phyloP scores from a whole-genome alignment of 2,329 filamentous ascomycete species.

The Hirsutella minnesotensis region DNA sequence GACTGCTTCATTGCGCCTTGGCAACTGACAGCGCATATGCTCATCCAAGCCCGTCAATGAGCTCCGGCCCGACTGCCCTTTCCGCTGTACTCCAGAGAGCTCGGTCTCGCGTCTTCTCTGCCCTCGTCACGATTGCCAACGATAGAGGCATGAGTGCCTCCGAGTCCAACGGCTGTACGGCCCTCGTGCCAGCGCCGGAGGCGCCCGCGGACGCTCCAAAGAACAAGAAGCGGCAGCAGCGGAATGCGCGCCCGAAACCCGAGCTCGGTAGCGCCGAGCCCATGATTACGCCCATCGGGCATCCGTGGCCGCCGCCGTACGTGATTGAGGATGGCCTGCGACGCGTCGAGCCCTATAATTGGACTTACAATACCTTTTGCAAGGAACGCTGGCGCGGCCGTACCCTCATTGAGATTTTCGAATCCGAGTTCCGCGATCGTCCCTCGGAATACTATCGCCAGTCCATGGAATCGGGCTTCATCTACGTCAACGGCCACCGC shows the following conservation, averaged over 20 bases:
- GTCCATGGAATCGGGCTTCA: slow-evolving; percentile 69
- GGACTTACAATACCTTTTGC: slow-evolving; percentile 88
- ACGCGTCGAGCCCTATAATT: slow-evolving; percentile 78
- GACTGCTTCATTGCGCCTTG: background rate
- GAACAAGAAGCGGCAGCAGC: background rate
- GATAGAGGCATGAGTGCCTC: too few relatives aligned
- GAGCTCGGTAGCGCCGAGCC: background rate
- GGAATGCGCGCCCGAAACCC: background rate
- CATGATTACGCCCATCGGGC: slow-evolving; percentile 21
- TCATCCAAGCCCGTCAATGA: too few relatives aligned
- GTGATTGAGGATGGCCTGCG: slow-evolving; percentile 74
- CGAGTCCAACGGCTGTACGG: too few relatives aligned
- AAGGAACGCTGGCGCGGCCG: slow-evolving; percentile 88
- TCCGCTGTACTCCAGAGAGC: too few relatives aligned
- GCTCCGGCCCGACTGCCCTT: too few relatives aligned
- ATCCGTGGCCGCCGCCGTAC: slow-evolving; percentile 54
- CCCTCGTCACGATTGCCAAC: background rate
- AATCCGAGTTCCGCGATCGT: slow-evolving; percentile 83
- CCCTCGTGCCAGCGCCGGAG: too few relatives aligned
- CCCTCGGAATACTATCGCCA: slow-evolving; percentile 75
- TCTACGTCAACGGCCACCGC: slow-evolving; percentile 66
- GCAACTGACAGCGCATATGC: too few relatives aligned
- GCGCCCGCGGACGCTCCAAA: background rate
- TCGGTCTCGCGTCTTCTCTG: background rate
- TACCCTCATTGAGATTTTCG: slow-evolving; percentile 75